phyloP scores from a whole-genome alignment of 441 rosid species.

The Oxalis stricta region DNA sequence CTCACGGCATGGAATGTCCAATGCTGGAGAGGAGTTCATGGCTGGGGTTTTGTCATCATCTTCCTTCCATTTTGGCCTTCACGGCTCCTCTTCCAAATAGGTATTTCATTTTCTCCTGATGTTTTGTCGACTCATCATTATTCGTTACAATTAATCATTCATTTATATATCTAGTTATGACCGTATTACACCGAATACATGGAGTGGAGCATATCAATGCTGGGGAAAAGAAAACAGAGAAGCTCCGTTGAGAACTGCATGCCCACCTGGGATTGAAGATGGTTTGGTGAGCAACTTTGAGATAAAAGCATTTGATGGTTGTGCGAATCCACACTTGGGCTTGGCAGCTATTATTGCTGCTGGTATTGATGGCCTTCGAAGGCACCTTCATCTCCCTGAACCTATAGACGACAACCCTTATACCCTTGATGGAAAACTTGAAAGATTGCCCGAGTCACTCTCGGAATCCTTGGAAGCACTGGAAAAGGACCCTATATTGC shows the following conservation, averaged over 20 bases:
- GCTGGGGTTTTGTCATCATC: slow-evolving; percentile 86
- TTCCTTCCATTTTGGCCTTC: slow-evolving; percentile 76
- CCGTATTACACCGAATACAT: slow-evolving; percentile 78
- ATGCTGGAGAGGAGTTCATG: slow-evolving; percentile 65
- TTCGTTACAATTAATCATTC: neutral
- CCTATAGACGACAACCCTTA: slow-evolving; percentile 78
- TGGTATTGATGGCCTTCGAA: slow-evolving; percentile 82
- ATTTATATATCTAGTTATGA: slow-evolving; percentile 66
- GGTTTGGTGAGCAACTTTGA: slow-evolving; percentile 91
- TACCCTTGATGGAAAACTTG: slow-evolving; percentile 28
- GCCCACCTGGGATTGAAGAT: slow-evolving; percentile 71
- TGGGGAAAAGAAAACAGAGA: slow-evolving; percentile 97
- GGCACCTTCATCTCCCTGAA: slow-evolving; percentile 52
- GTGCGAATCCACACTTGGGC: slow-evolving; percentile 79
- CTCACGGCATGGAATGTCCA: slow-evolving; percentile 61
- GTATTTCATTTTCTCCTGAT: slow-evolving; percentile 14
- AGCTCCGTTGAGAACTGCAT: slow-evolving; percentile 71
- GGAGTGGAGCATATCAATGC: slow-evolving; percentile 90
- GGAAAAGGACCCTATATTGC: slow-evolving; percentile 34
- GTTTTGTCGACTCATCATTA: neutral
- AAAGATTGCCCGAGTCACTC: slow-evolving; percentile 57
- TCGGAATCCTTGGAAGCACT: slow-evolving; percentile 66
- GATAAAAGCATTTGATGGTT: slow-evolving; percentile 80
- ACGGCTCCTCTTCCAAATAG: slow-evolving; percentile 90
- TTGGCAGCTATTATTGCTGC: slow-evolving; percentile 68